Percentiles rank a stretch among this genome's conserved stretches.
Evolutionary conservation across 768 basidiomycete genomes (phyloP).

Genomic region (Pisolithus marmoratus): DNA sequence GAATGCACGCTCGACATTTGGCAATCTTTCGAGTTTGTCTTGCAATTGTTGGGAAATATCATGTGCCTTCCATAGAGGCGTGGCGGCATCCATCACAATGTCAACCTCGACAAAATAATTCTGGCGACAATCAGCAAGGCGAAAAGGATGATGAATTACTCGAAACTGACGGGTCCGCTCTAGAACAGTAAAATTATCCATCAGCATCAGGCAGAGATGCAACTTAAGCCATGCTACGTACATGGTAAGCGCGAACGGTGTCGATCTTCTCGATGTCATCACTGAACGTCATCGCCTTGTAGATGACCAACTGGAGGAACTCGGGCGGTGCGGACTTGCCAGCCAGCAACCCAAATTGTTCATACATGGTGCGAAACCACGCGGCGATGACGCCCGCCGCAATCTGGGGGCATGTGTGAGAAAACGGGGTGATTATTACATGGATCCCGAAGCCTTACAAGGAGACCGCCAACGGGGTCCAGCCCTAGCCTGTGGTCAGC

Average conservation of each 20-base stretch:
- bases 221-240: slow-evolving; percentile 28
- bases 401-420: slow-evolving; percentile 43
- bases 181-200: slow-evolving; percentile 15
- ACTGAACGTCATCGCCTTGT: slow-evolving; percentile 86
- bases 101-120: slow-evolving; percentile 95
- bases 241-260: slow-evolving; percentile 90
- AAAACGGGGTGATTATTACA: neutral
- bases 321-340: slow-evolving; percentile 91
- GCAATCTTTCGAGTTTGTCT: slow-evolving; percentile 83
- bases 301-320: slow-evolving; percentile 85
- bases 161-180: slow-evolving; percentile 62
- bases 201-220: neutral
- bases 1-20: slow-evolving; percentile 89
- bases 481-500: slow-evolving; percentile 40
- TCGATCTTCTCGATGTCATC: slow-evolving; percentile 83
- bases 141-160: neutral
- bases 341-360: slow-evolving; percentile 80
- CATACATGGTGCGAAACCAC: slow-evolving; percentile 72
- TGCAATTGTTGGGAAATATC: slow-evolving; percentile 80
- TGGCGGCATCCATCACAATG: slow-evolving; percentile 85
- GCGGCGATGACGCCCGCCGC: slow-evolving; percentile 71
- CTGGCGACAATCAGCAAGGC: slow-evolving; percentile 28
- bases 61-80: slow-evolving; percentile 85
- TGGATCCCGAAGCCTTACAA: slow-evolving; percentile 41
- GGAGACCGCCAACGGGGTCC: slow-evolving; percentile 72